Evolutionary conservation across 768 basidiomycete species (phyloP).

Genomic region (Mrakia blollopis): DNA sequence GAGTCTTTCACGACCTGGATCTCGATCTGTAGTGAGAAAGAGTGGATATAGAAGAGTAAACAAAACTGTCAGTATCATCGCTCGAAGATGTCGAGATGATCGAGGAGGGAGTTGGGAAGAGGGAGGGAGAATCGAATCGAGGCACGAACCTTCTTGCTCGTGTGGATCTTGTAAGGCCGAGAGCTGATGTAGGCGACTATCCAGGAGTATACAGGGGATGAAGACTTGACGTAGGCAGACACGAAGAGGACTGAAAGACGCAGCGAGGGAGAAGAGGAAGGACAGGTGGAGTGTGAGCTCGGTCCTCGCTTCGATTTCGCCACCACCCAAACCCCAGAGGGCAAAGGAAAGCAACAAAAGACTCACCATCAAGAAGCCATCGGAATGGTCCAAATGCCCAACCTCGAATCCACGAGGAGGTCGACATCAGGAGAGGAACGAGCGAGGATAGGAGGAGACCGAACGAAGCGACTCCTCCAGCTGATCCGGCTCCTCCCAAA

Average conservation of each 20-base stretch:
- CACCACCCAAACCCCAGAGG: background rate
- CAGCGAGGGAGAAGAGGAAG: background rate
- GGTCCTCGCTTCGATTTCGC: background rate
- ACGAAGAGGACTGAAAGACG: constrained; percentile 1
- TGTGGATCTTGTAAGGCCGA: background rate
- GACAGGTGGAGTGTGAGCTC: background rate
- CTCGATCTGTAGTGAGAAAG: background rate
- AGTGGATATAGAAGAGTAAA: too few species aligned
- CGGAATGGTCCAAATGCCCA: constrained; percentile 11
- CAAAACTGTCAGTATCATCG: too few species aligned
- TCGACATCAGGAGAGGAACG: background rate
- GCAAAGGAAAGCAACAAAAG: too few species aligned
- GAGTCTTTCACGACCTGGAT: constrained; percentile 12
- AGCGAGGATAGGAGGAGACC: background rate
- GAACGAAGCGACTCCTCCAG: background rate
- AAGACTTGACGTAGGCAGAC: background rate
- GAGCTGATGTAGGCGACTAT: constrained; percentile 8
- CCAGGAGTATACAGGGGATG: background rate
- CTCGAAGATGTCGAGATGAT: too few species aligned
- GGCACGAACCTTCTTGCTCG: background rate
- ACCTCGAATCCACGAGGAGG: background rate
- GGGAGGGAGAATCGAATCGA: too few species aligned
- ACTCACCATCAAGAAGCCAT: constrained; percentile 13
- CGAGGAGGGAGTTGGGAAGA: too few species aligned
- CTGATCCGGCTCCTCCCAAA: background rate